Percentiles rank a stretch among this genome's conserved stretches.
These are phyloP conservation scores for Ophiocordyceps camponoti-rufipedis DNA, from an alignment of 2,329 filamentous ascomycete genomes.

Conservation along the genomic window DNA sequence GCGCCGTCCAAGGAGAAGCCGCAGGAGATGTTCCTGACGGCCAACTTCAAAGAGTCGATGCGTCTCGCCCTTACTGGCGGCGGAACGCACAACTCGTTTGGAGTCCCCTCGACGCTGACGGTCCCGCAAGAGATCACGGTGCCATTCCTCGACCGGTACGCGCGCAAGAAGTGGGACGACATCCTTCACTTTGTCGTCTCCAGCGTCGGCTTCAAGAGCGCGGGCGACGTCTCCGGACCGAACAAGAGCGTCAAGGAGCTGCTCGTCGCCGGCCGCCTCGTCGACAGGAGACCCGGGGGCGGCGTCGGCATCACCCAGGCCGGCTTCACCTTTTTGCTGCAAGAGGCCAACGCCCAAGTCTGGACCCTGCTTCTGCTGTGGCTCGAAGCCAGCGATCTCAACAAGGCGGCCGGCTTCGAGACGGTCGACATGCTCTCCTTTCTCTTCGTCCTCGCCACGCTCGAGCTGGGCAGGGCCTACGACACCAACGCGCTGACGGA, in stretches of 20 bases:
- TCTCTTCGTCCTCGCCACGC: constrained; percentile 82
- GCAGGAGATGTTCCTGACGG: constrained; percentile 57
- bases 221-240: constrained; percentile 30
- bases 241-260: constrained; percentile 72
- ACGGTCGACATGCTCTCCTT: constrained; percentile 90
- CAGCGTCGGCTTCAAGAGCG: constrained; percentile 38
- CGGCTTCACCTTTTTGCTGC: constrained; percentile 85
- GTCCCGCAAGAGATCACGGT: constrained; percentile 47
- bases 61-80: constrained; percentile 77
- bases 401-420: constrained; percentile 48
- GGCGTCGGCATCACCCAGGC: constrained; percentile 74
- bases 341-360: constrained; percentile 91
- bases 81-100: constrained; percentile 74
- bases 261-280: constrained; percentile 62
- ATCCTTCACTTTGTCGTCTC: constrained; percentile 92
- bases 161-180: constrained; percentile 81
- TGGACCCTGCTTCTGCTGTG: constrained; percentile 92
- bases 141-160: constrained; percentile 65
- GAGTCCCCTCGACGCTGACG: constrained; percentile 56
- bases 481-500: constrained; percentile 68
- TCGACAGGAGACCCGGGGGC: constrained; percentile 44
- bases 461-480: constrained; percentile 84
- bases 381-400: constrained; percentile 59
- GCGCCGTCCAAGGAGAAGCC: constrained; percentile 40
- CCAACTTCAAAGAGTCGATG: constrained; percentile 69